Percentiles rank a stretch among this genome's conserved stretches.
phyloP scores from a whole-genome alignment of 257 asterid genomes.

The Scutellaria minor region DNA sequence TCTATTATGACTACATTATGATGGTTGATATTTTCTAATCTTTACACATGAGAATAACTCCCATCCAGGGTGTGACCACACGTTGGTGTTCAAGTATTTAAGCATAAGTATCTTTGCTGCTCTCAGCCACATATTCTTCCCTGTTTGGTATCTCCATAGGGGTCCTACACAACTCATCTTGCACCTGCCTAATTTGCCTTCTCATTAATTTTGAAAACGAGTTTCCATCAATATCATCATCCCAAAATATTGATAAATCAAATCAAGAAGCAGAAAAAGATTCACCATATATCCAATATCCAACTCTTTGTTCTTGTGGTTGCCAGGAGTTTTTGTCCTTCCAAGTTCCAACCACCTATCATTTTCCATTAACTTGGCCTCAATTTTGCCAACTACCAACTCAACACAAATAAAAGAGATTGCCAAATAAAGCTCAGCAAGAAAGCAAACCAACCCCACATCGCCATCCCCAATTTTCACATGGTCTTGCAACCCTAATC shows the following conservation, averaged over 20 bases:
- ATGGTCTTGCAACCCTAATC: no score
- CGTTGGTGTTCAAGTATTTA: no score
- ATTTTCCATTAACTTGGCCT: not conserved
- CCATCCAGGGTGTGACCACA: not conserved
- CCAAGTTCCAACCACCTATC: not conserved
- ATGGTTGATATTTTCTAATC: not conserved
- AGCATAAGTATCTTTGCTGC: not conserved
- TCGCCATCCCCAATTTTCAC: no score
- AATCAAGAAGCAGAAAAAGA: constrained; percentile 1
- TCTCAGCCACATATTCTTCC: constrained; percentile 16
- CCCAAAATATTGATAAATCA: not conserved
- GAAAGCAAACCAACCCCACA: not conserved
- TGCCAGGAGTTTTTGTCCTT: not conserved
- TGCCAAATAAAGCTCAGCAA: not conserved
- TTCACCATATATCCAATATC: not conserved
- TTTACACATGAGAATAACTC: not conserved
- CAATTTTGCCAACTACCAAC: constrained; percentile 10
- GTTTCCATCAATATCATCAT: not conserved
- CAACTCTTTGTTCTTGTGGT: constrained; percentile 15
- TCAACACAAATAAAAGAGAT: constrained; percentile 1
- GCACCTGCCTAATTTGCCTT: constrained; percentile 17
- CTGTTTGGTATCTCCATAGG: not conserved
- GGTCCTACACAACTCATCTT: constrained; percentile 21
- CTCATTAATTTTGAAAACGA: constrained; percentile 16
- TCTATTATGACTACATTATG: no score